Percentiles rank a stretch among this genome's conserved stretches.
Conservation (phyloP, 208 protist genomes). For the Trypanosoma cruzi region DNA sequence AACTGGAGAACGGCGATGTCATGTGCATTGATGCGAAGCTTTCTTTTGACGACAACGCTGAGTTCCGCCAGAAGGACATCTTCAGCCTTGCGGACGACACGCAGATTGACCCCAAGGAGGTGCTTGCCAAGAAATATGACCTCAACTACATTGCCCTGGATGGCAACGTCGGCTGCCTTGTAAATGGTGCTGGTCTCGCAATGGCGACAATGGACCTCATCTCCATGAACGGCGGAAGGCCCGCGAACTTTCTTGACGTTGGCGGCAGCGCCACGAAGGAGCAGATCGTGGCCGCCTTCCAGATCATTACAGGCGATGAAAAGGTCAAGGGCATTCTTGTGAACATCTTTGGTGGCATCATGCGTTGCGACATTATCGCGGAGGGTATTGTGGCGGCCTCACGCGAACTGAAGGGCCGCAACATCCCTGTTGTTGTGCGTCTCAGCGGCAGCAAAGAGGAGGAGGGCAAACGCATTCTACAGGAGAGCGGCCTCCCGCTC, state of each 20-base stretch:
- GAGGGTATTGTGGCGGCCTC: conserved; percentile 95
- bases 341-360: conserved; percentile 99
- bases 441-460: conserved; percentile 97
- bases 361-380: conserved; percentile 99
- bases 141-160: conserved; percentile 99
- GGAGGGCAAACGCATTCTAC: conserved; percentile 94
- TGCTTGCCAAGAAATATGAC: conserved; percentile 95
- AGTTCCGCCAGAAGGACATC: conserved; percentile 97
- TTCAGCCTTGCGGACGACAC: conserved; percentile 95
- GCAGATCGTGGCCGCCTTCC: conserved; percentile 97
- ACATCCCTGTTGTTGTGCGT: conserved; percentile 95
- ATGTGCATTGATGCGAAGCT: conserved; percentile 99
- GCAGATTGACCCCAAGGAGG: conserved; percentile 96
- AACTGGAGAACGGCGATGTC: conserved; percentile 95
- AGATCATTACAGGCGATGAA: conserved; percentile 96
- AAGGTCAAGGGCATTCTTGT: conserved; percentile 97
- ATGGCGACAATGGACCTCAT: conserved; percentile 99
- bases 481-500: conserved; percentile 81
- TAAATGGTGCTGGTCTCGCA: conserved; percentile 99
- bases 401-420: conserved; percentile 78
- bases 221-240: conserved; percentile 96
- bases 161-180: conserved; percentile 98
- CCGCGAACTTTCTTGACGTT: conserved; percentile 99
- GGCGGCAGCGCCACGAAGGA: conserved; percentile 94
- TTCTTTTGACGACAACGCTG: conserved; percentile 99